Base-by-base conservation (phyloP, 192 early-diverging fungal species). In the Spinellus fusiger region DNA sequence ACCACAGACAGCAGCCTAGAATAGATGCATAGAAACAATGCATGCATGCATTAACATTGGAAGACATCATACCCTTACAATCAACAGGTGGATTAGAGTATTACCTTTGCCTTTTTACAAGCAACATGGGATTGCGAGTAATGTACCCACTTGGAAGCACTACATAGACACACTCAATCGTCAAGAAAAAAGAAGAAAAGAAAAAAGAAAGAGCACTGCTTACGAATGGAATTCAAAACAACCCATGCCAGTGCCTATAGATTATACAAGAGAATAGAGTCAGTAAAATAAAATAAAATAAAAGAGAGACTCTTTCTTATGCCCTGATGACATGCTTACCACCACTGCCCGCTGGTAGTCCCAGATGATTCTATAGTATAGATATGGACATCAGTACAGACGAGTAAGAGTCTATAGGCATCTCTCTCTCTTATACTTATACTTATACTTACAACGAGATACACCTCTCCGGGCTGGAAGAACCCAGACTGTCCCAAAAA, bases 151-250 rank as follows among this genome's bases (percentile, higher is more conserved):
- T 20, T n/a, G 4, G 32, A 22, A 7, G 23, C 15, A 23, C 50
- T 62, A n/a, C n/a, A n/a, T n/a, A n/a, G n/a, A n/a, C n/a, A n/a
- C n/a, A n/a, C n/a, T n/a, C n/a, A n/a, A n/a, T n/a, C n/a, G n/a
- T n/a, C n/a, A n/a, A n/a, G n/a, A n/a, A 54, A 25, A 46, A 4
- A 12, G 18, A 25, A 22, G 5, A 16, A 6, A 22, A 12, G 48
- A 5, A 22, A 6, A 38, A 28, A 44, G 13, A 25, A 15, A 49
- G 1, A 40, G 15, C 16, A 31, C 1, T 16, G 46, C 52, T 40
- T 62, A 53, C 61, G 16, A 20, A 54, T 53, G 20, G 13, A 63
- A 26, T 54, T 63, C n/a, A 33, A 63, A 25, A 32, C 61, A 63
- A 27, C 61, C 61, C 16, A 63, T 27, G 13, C 61, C 61, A 31